phyloP scores from a whole-genome alignment of 2,329 filamentous ascomycete species.

The Cyphellophora europaea region DNA sequence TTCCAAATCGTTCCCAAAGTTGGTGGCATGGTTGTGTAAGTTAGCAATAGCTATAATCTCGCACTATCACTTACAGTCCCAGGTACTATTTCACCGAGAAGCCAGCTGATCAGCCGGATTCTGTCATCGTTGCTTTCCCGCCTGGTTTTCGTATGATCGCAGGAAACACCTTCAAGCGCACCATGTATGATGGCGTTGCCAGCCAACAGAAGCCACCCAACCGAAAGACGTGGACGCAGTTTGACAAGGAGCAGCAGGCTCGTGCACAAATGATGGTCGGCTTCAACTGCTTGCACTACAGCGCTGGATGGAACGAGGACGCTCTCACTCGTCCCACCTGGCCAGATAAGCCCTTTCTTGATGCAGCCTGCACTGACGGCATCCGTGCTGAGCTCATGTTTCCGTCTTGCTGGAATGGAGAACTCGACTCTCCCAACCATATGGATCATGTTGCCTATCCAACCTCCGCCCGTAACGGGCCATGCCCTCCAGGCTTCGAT shows the following conservation, averaged over 20 bases:
- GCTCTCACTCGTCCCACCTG: constrained; percentile 74
- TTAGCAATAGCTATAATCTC: constrained; percentile 20
- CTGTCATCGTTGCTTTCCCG: constrained; percentile 55
- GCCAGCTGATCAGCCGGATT: constrained; percentile 2
- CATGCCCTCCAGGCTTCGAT: constrained; percentile 61
- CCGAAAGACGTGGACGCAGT: constrained; percentile 60
- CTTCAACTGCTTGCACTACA: constrained; percentile 92
- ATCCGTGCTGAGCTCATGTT: constrained; percentile 79
- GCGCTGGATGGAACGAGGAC: constrained; percentile 48
- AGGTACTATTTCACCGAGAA: constrained; percentile 73
- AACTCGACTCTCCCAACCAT: constrained; percentile 45
- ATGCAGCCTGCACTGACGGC: constrained; percentile 73
- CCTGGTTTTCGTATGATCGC: constrained; percentile 72
- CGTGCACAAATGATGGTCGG: constrained; percentile 75
- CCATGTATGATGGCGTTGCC: constrained; percentile 61
- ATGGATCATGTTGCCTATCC: constrained; percentile 68
- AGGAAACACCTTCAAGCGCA: constrained; percentile 58
- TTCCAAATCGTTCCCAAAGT: constrained; percentile 62
- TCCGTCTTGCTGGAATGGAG: constrained; percentile 80
- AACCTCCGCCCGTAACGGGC: constrained; percentile 63
- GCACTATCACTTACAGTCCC: constrained; percentile 1
- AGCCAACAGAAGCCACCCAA: constrained; percentile 37
- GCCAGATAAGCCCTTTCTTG: constrained; percentile 69
- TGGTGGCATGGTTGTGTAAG: constrained; percentile 78
- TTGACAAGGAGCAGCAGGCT: constrained; percentile 59